These are phyloP conservation scores for Breynia disticha DNA, from an alignment of 441 rosid genomes.

Conservation along the genomic window DNA sequence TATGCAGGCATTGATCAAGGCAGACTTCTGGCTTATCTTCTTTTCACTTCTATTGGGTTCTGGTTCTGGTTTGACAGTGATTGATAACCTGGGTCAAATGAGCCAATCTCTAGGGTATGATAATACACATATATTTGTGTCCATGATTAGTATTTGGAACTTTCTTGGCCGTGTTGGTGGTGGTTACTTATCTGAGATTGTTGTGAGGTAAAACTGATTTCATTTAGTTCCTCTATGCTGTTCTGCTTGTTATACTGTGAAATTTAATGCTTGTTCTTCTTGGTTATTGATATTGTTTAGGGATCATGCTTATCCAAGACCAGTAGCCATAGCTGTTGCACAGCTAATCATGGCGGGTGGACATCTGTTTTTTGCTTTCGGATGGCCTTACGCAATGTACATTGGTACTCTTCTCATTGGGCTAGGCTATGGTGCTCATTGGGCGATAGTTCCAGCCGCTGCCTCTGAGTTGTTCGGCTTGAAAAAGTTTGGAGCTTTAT, in stretches of 20 bases:
- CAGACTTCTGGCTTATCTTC: slow-evolving; percentile 90
- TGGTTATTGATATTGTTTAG: slow-evolving; percentile 21
- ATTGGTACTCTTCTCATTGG: slow-evolving; percentile 79
- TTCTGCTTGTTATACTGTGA: slow-evolving; percentile 5
- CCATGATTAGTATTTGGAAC: slow-evolving; percentile 97
- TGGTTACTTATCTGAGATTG: slow-evolving; percentile 86
- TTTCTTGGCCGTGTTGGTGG: slow-evolving; percentile 94
- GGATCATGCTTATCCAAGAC: slow-evolving; percentile 86
- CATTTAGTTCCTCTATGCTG: slow-evolving; percentile 7
- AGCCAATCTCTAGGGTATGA: slow-evolving; percentile 83
- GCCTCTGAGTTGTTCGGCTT: slow-evolving; percentile 91
- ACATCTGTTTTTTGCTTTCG: slow-evolving; percentile 66
- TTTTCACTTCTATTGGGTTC: slow-evolving; percentile 78
- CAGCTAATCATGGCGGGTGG: slow-evolving; percentile 84
- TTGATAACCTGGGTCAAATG: slow-evolving; percentile 97
- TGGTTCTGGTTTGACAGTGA: slow-evolving; percentile 91
- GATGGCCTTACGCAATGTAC: slow-evolving; percentile 91
- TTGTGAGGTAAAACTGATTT: slow-evolving; percentile 50
- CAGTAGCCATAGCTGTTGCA: slow-evolving; percentile 63
- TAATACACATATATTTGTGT: slow-evolving; percentile 76
- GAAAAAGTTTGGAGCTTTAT: slow-evolving; percentile 81
- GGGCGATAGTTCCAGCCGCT: slow-evolving; percentile 95
- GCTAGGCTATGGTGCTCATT: slow-evolving; percentile 86
- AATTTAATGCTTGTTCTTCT: slow-evolving; percentile 7
- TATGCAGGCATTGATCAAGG: slow-evolving; percentile 79